A percentile compares a stretch with the other conserved stretches of the same genome.
These are phyloP conservation scores for Boletellus sp. DNA, from an alignment of 768 basidiomycete genomes.

Conservation along the genomic window DNA sequence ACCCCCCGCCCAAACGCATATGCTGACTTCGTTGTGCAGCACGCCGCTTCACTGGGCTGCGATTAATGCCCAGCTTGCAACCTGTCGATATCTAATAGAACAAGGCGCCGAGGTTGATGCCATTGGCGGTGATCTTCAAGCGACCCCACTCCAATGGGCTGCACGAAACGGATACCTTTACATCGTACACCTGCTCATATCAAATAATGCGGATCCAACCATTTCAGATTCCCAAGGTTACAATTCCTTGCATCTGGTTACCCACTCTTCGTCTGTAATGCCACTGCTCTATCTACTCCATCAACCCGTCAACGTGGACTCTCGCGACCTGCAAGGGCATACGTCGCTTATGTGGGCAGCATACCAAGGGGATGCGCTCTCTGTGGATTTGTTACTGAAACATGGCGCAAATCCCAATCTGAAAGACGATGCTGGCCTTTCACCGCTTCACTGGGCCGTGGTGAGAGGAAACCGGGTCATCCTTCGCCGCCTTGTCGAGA, in stretches of 20 bases:
- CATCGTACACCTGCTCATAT: slow-evolving; percentile 86
- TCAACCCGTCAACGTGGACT: slow-evolving; percentile 90
- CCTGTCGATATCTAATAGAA: slow-evolving; percentile 83
- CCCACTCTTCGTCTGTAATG: slow-evolving; percentile 94
- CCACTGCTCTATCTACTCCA: slow-evolving; percentile 87
- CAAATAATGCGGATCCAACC: slow-evolving; percentile 88
- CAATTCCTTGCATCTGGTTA: slow-evolving; percentile 92
- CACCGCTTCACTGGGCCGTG: slow-evolving; percentile 96
- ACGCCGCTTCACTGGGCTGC: slow-evolving; percentile 98
- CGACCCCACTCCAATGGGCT: slow-evolving; percentile 98
- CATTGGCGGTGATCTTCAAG: slow-evolving; percentile 87
- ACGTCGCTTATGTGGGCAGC: slow-evolving; percentile 98
- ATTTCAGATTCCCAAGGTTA: slow-evolving; percentile 92
- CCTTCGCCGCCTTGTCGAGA: slow-evolving; percentile 80
- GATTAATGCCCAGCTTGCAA: slow-evolving; percentile 90
- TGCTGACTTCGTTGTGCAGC: slow-evolving; percentile 15
- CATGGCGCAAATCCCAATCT: slow-evolving; percentile 80
- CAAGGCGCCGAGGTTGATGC: slow-evolving; percentile 95
- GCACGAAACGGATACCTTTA: slow-evolving; percentile 96
- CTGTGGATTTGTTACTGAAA: slow-evolving; percentile 83
- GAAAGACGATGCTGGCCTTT: slow-evolving; percentile 77
- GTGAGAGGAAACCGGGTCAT: slow-evolving; percentile 89
- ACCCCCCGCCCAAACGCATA: neutral
- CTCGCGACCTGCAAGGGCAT: slow-evolving; percentile 87
- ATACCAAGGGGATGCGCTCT: slow-evolving; percentile 96